Conservation (phyloP, 176 grass and related monocot genomes). For the Oryza coarctata region DNA sequence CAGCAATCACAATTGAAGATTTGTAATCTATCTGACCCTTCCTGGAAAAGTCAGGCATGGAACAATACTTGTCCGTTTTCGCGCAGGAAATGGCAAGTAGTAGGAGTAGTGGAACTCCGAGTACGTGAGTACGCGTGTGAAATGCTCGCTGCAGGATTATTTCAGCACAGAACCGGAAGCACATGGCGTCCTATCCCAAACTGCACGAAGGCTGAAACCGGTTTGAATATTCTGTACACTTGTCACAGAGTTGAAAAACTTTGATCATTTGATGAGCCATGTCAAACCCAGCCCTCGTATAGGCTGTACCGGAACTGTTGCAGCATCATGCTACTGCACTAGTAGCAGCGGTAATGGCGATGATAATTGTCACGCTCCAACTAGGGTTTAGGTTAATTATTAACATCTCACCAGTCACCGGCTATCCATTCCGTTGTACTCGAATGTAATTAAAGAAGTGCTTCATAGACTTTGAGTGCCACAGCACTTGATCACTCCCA, state of each 20-base stretch:
- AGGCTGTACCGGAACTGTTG: constrained; percentile 3
- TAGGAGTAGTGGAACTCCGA: no score
- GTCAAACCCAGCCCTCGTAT: background rate
- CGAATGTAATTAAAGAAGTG: background rate
- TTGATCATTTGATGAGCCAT: background rate
- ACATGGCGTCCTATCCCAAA: background rate
- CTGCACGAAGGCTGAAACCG: background rate
- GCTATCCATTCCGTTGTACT: background rate
- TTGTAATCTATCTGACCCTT: no score
- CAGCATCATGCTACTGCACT: background rate
- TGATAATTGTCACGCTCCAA: background rate
- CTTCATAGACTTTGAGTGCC: constrained; percentile 1
- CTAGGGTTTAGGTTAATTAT: background rate
- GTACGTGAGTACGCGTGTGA: no score
- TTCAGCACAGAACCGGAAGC: background rate
- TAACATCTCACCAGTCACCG: background rate
- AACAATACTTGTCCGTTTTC: background rate
- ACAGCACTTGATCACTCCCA: constrained; percentile 10
- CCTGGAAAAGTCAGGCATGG: no score
- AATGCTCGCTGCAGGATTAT: background rate
- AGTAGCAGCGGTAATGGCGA: background rate
- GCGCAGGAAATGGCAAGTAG: background rate
- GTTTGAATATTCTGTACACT: background rate
- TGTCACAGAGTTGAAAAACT: constrained; percentile 35
- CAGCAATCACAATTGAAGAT: no score